These are phyloP conservation scores for Saccharomyces hybrid DNA, from an alignment of 1,139 yeast genomes.

Conservation along the genomic window DNA sequence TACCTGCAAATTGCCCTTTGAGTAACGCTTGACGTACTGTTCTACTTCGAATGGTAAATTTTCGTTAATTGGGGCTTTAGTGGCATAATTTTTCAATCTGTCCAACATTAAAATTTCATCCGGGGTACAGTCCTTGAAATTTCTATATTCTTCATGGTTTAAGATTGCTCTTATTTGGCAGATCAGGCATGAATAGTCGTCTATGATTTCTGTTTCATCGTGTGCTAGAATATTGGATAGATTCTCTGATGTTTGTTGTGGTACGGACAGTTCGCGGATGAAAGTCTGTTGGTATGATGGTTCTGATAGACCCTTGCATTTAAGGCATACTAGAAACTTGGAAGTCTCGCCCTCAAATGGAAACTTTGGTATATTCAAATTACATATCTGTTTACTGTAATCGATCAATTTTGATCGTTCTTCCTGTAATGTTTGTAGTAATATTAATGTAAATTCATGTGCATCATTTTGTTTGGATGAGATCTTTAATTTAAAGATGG, in stretches of 20 bases:
- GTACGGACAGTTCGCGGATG: conserved; percentile 69
- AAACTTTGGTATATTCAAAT: conserved; percentile 43
- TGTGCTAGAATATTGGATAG: conserved; percentile 49
- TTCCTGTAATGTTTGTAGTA: conserved; percentile 68
- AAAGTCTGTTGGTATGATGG: conserved; percentile 56
- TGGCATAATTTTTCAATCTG: conserved; percentile 32
- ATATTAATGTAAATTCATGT: conserved; percentile 77
- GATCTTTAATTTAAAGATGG: conserved; percentile 68
- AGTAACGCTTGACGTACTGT: conserved; percentile 41
- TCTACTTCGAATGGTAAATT: conserved; percentile 44
- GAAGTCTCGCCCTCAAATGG: conserved; percentile 68
- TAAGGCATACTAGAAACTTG: conserved; percentile 61
- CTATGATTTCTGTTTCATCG: conserved; percentile 63
- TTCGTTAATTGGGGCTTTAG: conserved; percentile 50
- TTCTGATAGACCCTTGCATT: conserved; percentile 57
- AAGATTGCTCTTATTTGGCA: conserved; percentile 54
- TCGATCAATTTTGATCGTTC: conserved; percentile 39
- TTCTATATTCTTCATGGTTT: conserved; percentile 20
- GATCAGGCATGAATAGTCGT: conserved; percentile 69
- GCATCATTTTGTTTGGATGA: conserved; percentile 90
- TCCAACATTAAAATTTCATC: conserved; percentile 19
- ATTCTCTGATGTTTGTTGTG: conserved; percentile 45
- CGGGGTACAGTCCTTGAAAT: conserved; percentile 6
- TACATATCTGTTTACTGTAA: conserved; percentile 15
- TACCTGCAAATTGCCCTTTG: conserved; percentile 39